Evolutionary conservation across 2,329 filamentous ascomycete species (phyloP).

Genomic region (Myriosclerotinia scirpicola): DNA sequence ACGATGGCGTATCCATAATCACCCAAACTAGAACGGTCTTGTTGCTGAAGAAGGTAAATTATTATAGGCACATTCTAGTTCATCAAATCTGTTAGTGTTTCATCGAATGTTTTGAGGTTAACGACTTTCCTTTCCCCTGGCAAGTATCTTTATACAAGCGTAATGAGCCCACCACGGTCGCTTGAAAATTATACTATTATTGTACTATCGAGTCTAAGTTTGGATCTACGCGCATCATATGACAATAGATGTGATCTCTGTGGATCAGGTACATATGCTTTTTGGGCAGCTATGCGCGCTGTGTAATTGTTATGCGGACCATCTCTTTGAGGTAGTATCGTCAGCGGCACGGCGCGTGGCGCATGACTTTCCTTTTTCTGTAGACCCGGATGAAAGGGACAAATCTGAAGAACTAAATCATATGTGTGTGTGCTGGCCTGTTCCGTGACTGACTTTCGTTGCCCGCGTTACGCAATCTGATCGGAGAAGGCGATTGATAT

Average conservation of each 20-base stretch:
- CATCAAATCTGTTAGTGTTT: constrained; percentile 20
- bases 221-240: constrained; percentile 20
- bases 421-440: constrained; percentile 12
- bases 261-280: constrained; percentile 35
- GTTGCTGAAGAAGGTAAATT: constrained; percentile 9
- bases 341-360: constrained; percentile 33
- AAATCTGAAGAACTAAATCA: constrained; percentile 3
- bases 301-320: constrained; percentile 26
- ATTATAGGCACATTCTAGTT: constrained; percentile 1
- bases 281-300: constrained; percentile 38
- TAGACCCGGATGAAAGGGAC: constrained; percentile 23
- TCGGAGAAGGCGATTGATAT: constrained; percentile 15
- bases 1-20: constrained; percentile 24
- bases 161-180: neutral
- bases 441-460: constrained; percentile 8
- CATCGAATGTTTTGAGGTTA: constrained; percentile 12
- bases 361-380: constrained; percentile 28
- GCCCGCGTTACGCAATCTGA: constrained; percentile 29
- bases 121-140: constrained; percentile 8
- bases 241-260: constrained; percentile 24
- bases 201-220: constrained; percentile 15
- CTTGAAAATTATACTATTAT: constrained; percentile 7
- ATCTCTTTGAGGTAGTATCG: constrained; percentile 29
- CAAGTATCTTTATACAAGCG: constrained; percentile 8
- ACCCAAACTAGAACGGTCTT: constrained; percentile 9